Evolutionary conservation across 805 yeast species (phyloP), one percentile per base, ranked within the genome.

Genomic region (Candida suzukii): DNA sequence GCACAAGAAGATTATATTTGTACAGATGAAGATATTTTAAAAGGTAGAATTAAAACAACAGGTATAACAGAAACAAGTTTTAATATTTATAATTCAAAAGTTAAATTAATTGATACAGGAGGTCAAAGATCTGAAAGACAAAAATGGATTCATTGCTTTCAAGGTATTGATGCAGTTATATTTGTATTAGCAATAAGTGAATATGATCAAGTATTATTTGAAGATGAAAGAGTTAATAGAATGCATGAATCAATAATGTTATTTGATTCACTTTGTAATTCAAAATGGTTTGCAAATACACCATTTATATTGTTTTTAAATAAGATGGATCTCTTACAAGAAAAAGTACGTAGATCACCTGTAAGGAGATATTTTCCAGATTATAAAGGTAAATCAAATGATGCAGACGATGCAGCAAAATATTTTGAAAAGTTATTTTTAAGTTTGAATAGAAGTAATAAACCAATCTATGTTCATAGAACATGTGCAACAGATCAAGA

Each of bases 401-500:
- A 83, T 59, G 74, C 71, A 11, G 82, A 80, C 38, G 82, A 78
- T 33, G 91, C 87, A 3, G 57, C 80, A 18, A 72, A 73, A 48
- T 88, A 76, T 56, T 83, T 91, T 56, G 95, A 85, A 54, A 66
- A 67, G 33, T 63, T 76, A 38, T 86, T 88, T 50, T 54, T 82
- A 43, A 67, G 74, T 41, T 59, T 85, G 45, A 87, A 88, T 58
- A 67, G 76, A 46, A 59, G 73, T 3, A 72, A 76, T 37, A 76
- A 80, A 47, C 91, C 88, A n/a, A 74, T 93, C 26, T 93, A 93
- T 57, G 83, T 87, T 19, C 96, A 88, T 64, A 68, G 88, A 49
- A 93, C 99, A 1, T 88, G 97, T 64, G 99, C 99, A 0, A 93
- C 99, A 0, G 98, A 93, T 59, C 77, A 95, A 0, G 70, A 76